Percentiles rank a stretch among this genome's conserved stretches.
Conservation (phyloP, 257 asterid species). For the Solanum dulcamara region DNA sequence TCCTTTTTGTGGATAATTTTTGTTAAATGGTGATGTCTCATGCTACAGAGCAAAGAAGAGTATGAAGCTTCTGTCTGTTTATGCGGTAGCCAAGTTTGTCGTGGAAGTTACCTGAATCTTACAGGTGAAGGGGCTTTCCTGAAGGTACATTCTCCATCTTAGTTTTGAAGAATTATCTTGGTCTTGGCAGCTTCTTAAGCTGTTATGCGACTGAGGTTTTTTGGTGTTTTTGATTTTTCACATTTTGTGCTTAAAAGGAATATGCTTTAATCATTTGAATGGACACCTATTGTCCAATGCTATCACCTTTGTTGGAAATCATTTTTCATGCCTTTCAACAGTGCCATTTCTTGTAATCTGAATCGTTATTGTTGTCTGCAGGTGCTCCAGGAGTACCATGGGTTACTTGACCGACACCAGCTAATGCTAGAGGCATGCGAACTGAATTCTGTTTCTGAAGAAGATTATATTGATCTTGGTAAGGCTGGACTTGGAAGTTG, state of each 20-base stretch:
- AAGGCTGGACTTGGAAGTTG: slow-evolving; percentile 99
- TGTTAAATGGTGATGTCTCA: slow-evolving; percentile 4
- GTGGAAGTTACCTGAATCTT: slow-evolving; percentile 91
- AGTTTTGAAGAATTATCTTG: neutral
- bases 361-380: slow-evolving; percentile 12
- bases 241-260: neutral
- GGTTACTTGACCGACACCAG: slow-evolving; percentile 74
- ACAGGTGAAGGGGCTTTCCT: slow-evolving; percentile 96
- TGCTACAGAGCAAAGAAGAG: slow-evolving; percentile 89
- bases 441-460: slow-evolving; percentile 83
- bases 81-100: slow-evolving; percentile 98
- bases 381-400: slow-evolving; percentile 87
- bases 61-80: slow-evolving; percentile 97
- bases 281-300: neutral
- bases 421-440: slow-evolving; percentile 93
- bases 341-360: neutral
- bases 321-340: neutral
- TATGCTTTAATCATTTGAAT: neutral
- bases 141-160: slow-evolving; percentile 40
- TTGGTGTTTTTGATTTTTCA: neutral
- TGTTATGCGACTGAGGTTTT: neutral
- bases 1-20: slow-evolving; percentile 1
- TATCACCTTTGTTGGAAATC: neutral
- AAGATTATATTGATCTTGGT: slow-evolving; percentile 81
- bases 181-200: neutral